A percentile compares a stretch with the other conserved stretches of the same genome.
phyloP scores from a whole-genome alignment of 176 grass and related monocot species.

The Paspalum notatum region DNA sequence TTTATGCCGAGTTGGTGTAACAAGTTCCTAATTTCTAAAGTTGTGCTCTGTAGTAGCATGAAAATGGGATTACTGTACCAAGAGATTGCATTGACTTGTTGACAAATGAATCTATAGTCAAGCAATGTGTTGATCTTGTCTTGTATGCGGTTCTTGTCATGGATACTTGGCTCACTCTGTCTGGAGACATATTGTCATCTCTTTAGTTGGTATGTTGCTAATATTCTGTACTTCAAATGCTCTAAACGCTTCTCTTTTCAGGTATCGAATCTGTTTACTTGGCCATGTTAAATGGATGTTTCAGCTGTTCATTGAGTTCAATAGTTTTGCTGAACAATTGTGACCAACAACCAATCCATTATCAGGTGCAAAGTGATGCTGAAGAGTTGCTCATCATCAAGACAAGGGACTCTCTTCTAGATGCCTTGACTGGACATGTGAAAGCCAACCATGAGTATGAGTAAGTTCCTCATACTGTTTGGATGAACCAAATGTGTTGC shows the following conservation, averaged over 20 bases:
- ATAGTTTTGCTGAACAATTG: not conserved
- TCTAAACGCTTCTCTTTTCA: conserved; percentile 10
- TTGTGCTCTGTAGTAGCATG: too few species aligned
- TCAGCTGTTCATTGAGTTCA: not conserved
- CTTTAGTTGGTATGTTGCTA: not conserved
- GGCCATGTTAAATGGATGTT: too few species aligned
- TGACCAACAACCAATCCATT: not conserved
- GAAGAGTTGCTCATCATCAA: conserved; percentile 92
- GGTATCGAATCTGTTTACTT: conserved; percentile 75
- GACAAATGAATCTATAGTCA: not conserved
- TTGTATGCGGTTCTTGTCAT: not conserved
- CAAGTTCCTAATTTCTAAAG: too few species aligned
- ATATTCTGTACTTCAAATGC: not conserved
- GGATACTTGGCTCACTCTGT: not conserved
- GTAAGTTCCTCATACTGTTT: conserved; percentile 45
- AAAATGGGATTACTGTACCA: too few species aligned
- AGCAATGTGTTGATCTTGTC: not conserved
- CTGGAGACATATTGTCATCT: not conserved
- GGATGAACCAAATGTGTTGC: not conserved
- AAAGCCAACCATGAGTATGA: conserved; percentile 97
- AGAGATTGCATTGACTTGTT: too few species aligned
- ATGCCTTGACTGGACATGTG: conserved; percentile 77
- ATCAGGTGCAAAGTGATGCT: conserved; percentile 82
- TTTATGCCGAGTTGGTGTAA: too few species aligned
- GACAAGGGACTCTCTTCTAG: conserved; percentile 88